Percentiles rank a stretch among this genome's conserved stretches.
phyloP scores from a whole-genome alignment of 179 eudicot species.

The Silene noctiflora region DNA sequence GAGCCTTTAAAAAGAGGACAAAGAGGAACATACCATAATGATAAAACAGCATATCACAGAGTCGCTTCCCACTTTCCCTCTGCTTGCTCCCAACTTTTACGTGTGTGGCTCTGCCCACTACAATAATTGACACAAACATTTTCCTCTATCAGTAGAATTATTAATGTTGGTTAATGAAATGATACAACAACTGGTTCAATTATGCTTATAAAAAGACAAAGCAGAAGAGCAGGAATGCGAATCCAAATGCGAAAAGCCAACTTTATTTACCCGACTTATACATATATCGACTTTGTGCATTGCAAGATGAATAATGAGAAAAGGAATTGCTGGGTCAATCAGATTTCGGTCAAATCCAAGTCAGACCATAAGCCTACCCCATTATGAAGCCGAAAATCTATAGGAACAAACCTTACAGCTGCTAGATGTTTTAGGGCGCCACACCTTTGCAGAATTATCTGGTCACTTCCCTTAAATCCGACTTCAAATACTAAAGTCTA shows the following conservation, averaged over 20 bases:
- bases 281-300: not conserved
- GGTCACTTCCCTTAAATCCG: not conserved
- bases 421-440: not conserved
- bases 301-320: conserved; percentile 14
- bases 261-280: conserved; percentile 13
- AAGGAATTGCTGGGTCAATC: not conserved
- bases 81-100: conserved; percentile 7
- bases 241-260: conserved; percentile 24
- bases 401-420: not conserved
- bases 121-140: not conserved
- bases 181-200: conserved; percentile 11
- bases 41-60: conserved; percentile 5
- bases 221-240: conserved; percentile 20
- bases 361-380: not conserved
- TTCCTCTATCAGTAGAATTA: not conserved
- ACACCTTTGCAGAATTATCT: not conserved
- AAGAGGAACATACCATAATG: conserved; percentile 23
- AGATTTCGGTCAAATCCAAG: not conserved
- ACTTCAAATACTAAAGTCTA: not conserved
- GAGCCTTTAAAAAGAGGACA: conserved; percentile 24
- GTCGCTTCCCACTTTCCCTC: not conserved
- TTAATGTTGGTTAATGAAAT: conserved; percentile 2
- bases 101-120: conserved; percentile 2
- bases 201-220: not conserved
- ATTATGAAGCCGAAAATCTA: not conserved